These are phyloP conservation scores for Leavenworthia alabamica DNA, from an alignment of 345 rosid genomes.

Conservation along the genomic window DNA sequence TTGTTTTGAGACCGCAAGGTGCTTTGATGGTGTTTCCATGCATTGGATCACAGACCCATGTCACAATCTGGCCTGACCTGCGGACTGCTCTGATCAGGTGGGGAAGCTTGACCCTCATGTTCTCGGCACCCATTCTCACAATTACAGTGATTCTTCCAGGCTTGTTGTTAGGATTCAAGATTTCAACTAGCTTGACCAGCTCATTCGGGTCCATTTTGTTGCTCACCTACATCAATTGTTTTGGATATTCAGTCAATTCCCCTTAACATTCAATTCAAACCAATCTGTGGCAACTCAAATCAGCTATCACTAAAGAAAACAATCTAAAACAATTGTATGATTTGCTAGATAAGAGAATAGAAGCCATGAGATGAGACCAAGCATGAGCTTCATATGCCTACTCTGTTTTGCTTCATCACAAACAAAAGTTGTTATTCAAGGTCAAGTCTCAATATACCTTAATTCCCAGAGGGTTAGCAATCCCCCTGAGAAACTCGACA, in stretches of 20 bases:
- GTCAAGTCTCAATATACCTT: conserved; percentile 33
- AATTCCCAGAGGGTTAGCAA: conserved; percentile 54
- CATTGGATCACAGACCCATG: conserved; percentile 69
- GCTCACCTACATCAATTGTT: conserved; percentile 43
- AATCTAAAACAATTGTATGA: neutral
- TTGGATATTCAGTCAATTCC: conserved; percentile 1
- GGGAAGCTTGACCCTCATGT: conserved; percentile 58
- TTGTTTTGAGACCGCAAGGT: conserved; percentile 65
- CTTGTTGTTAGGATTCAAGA: conserved; percentile 55
- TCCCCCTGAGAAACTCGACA: conserved; percentile 55
- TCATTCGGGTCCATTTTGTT: conserved; percentile 61
- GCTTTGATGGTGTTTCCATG: conserved; percentile 68
- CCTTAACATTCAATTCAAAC: neutral
- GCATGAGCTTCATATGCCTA: neutral
- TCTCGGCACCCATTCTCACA: conserved; percentile 63
- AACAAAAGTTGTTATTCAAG: neutral
- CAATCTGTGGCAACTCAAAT: neutral
- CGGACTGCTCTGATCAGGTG: conserved; percentile 55
- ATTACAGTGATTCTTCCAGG: conserved; percentile 52
- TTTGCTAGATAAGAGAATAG: neutral
- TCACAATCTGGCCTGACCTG: conserved; percentile 54
- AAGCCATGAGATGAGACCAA: neutral
- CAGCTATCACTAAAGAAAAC: neutral
- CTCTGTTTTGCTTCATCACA: conserved; percentile 7
- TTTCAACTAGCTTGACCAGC: conserved; percentile 48